Percentiles rank a stretch among this genome's conserved stretches.
These are phyloP conservation scores for Trichoderma sp. DNA, from an alignment of 2,329 filamentous ascomycete species.

Conservation along the genomic window DNA sequence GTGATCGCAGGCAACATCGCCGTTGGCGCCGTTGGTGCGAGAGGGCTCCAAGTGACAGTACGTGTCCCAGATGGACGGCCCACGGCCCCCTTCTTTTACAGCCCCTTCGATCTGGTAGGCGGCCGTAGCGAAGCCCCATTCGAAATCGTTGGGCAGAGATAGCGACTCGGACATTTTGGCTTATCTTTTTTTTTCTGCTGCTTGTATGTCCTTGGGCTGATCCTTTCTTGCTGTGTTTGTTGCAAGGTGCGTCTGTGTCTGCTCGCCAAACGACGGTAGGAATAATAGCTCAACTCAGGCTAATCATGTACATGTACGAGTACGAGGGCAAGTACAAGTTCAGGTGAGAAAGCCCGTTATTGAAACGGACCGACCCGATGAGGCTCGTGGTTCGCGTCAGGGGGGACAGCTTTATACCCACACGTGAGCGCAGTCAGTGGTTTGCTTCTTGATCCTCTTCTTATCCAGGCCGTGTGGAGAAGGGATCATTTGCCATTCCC, in stretches of 20 bases:
- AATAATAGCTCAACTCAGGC: conserved; percentile 15
- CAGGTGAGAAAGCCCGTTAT: conserved; percentile 5
- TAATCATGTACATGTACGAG: conserved; percentile 6
- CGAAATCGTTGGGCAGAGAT: conserved; percentile 37
- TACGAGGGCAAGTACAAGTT: background rate
- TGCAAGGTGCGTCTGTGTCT: conserved; percentile 3
- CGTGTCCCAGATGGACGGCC: conserved; percentile 44
- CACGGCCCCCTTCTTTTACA: conserved; percentile 41
- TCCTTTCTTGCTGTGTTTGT: background rate
- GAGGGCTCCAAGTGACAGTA: conserved; percentile 42
- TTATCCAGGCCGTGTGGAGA: background rate
- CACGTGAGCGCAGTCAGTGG: background rate
- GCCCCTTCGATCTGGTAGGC: conserved; percentile 47
- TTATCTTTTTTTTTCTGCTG: background rate
- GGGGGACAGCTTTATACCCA: conserved; percentile 8
- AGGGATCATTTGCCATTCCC: background rate
- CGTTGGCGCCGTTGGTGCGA: conserved; percentile 41
- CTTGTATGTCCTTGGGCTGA: background rate
- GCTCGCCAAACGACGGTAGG: background rate
- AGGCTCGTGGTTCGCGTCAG: conserved; percentile 9
- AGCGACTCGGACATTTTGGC: conserved; percentile 20
- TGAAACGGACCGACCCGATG: conserved; percentile 18
- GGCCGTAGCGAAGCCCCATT: conserved; percentile 43
- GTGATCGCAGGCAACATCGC: conserved; percentile 48
- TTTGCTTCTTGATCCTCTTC: background rate